Evolutionary conservation across 148 eudicot species (phyloP), one percentile per base, ranked within the genome.

Genomic region (Vaccinium macrocarpon): DNA sequence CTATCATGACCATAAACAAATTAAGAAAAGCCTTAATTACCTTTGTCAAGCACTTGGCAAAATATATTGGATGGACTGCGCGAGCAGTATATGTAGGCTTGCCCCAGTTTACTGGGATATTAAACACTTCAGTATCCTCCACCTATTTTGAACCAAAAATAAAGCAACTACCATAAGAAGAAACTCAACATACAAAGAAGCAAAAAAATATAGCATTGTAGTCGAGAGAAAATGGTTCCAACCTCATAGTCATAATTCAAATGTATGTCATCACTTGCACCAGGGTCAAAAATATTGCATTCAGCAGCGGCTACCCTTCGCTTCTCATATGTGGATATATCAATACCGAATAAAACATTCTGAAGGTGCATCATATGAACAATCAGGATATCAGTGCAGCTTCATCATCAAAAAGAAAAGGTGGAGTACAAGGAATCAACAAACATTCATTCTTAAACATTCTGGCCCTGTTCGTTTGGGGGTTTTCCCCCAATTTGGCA

Each of bases 1-100:
- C 52, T 10, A 7, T 57, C 32, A 10, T 74, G 72, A 56, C 62
- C 61, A 55, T 38, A 76, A 81, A 72, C 84, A 68, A 16, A 48
- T 59, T n/a, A 42, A 57, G 52, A 59, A 62, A 51, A 76, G 32
- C 80, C 61, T 4, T 59, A 81, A 68, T 82, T 85, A 90, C 92
- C 92, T 90, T 88, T 55, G 88, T 52, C 88, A 90, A 86, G 86
- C 91, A 90, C 88, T 90, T 90, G 80, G 92, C 82, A 84, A 90
- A 90, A 85, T 90, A 90, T 83, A 78, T 81, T 86, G 92, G 92
- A 84, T 90, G 92, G 32, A 84, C 84, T 61, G 74, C 81, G 52
- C 46, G 9, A 9, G 85, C 80, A 62, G 81, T 81, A 53, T 86
- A 87, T 10, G 13, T 25, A 71, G 92, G 89, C 87, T 84, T 84